Percentiles rank a stretch among this genome's conserved stretches.
These are phyloP conservation scores for Astrephomene gubernaculifera DNA, from an alignment of 139 green algal species.

Conservation along the genomic window DNA sequence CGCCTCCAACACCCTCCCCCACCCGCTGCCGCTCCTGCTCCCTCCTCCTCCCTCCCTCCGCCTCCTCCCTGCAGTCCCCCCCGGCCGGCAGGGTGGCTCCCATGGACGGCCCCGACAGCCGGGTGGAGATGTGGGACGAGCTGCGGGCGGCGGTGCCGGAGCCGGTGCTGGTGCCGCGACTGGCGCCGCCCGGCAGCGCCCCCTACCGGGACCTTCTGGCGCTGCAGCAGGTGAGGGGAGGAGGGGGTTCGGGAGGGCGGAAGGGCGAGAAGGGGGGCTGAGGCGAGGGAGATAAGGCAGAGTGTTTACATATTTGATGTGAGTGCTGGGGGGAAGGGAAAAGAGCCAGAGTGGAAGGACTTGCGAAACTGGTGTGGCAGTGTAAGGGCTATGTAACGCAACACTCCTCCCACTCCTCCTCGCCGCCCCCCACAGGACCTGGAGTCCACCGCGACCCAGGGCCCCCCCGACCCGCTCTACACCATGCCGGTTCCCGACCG, in stretches of 20 bases:
- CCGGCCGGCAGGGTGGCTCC: conserved; percentile 27
- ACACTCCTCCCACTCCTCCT: too few species aligned
- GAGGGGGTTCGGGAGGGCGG: not conserved
- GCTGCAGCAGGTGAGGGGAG: conserved; percentile 18
- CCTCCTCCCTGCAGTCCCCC: too few species aligned
- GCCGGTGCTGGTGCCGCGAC: conserved; percentile 40
- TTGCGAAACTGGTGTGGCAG: too few species aligned
- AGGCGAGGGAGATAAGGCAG: not conserved
- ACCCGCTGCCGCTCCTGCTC: too few species aligned
- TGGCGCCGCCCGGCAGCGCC: conserved; percentile 19
- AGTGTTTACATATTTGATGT: too few species aligned
- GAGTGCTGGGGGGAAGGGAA: too few species aligned
- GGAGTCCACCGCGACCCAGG: not conserved
- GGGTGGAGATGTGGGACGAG: conserved; percentile 55
- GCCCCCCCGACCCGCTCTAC: conserved; percentile 46
- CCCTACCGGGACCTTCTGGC: conserved; percentile 49
- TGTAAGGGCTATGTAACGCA: too few species aligned
- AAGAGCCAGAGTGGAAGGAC: too few species aligned
- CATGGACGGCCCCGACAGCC: conserved; percentile 45
- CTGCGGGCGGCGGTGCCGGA: conserved; percentile 40
- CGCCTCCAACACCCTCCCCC: too few species aligned
- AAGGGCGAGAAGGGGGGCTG: not conserved
- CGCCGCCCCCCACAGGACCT: too few species aligned
- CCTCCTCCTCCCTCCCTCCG: too few species aligned
- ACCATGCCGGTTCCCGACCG: conserved; percentile 43